A percentile compares a stretch with the other conserved stretches of the same genome.
Conservation (phyloP, 2,329 filamentous ascomycete species). For the Dothistroma pini region DNA sequence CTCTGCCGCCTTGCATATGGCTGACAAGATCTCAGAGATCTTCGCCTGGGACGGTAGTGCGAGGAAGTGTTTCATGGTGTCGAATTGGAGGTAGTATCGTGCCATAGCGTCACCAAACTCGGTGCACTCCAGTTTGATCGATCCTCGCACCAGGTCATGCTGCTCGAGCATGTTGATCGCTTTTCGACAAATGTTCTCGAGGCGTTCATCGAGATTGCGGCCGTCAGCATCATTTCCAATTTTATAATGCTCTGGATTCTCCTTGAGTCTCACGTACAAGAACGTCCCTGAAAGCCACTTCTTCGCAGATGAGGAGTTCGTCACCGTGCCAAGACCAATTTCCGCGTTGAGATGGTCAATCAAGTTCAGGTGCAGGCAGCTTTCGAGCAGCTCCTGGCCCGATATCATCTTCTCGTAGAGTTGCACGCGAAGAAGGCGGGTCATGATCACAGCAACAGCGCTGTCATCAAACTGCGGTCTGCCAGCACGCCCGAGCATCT, state of each 20-base stretch:
- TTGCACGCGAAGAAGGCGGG: constrained; percentile 58
- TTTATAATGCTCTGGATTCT: constrained; percentile 68
- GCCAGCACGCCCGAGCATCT: constrained; percentile 83
- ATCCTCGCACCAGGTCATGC: constrained; percentile 52
- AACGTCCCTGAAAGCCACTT: constrained; percentile 76
- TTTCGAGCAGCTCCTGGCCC: constrained; percentile 67
- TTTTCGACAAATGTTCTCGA: constrained; percentile 67
- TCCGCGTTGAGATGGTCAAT: constrained; percentile 84
- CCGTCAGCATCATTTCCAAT: constrained; percentile 53
- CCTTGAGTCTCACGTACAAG: constrained; percentile 67
- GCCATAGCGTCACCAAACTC: constrained; percentile 79
- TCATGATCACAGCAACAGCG: constrained; percentile 76
- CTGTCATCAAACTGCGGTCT: constrained; percentile 77
- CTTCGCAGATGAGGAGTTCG: constrained; percentile 60
- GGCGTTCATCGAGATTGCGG: constrained; percentile 56
- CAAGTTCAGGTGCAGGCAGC: constrained; percentile 68
- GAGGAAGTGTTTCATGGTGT: constrained; percentile 72
- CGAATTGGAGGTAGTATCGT: constrained; percentile 73
- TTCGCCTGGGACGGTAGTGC: constrained; percentile 58
- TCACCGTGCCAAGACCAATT: constrained; percentile 70
- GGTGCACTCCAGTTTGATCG: constrained; percentile 56
- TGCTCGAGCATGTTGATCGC: constrained; percentile 64
- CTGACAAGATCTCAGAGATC: constrained; percentile 63
- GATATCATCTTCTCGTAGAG: constrained; percentile 72
- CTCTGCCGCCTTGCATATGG: constrained; percentile 65